phyloP scores from a whole-genome alignment of 768 basidiomycete species.

The Tulasnella sp. region DNA sequence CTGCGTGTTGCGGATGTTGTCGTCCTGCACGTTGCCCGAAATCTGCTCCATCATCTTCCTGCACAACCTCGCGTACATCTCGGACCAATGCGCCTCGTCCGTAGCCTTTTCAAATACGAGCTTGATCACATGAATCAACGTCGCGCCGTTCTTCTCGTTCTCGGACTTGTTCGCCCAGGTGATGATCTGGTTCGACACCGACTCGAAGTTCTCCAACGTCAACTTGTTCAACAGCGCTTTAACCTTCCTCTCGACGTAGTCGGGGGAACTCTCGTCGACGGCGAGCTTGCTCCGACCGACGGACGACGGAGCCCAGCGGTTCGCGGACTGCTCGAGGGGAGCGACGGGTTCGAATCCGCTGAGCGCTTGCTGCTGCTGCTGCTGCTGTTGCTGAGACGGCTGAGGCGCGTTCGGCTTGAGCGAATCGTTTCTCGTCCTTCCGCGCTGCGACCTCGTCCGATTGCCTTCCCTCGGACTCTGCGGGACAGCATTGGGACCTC shows the following conservation, averaged over 20 bases:
- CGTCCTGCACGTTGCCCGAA: constrained; percentile 77
- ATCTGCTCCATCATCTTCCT: constrained; percentile 94
- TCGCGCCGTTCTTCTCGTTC: constrained; percentile 85
- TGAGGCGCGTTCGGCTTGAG: constrained; percentile 30
- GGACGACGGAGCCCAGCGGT: constrained; percentile 60
- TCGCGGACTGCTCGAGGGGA: constrained; percentile 66
- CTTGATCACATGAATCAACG: constrained; percentile 90
- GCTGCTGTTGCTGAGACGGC: not conserved
- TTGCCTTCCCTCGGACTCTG: constrained; percentile 34
- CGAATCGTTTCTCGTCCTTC: constrained; percentile 57
- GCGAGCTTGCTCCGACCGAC: not conserved
- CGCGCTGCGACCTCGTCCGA: constrained; percentile 71
- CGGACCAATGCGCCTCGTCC: constrained; percentile 89
- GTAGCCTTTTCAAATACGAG: constrained; percentile 97
- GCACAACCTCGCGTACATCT: constrained; percentile 95
- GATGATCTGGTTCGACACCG: constrained; percentile 92
- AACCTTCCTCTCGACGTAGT: constrained; percentile 82
- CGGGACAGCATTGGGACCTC: constrained; percentile 38
- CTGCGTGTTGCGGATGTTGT: constrained; percentile 66
- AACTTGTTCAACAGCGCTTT: constrained; percentile 87
- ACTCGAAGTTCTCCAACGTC: constrained; percentile 93
- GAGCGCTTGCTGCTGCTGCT: constrained; percentile 8
- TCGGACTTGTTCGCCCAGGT: constrained; percentile 89
- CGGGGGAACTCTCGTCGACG: not conserved
- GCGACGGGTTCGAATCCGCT: constrained; percentile 47